Percentiles rank a stretch among this genome's conserved stretches.
Conservation (phyloP, 345 rosid genomes). For the Hirschfeldia incana region DNA sequence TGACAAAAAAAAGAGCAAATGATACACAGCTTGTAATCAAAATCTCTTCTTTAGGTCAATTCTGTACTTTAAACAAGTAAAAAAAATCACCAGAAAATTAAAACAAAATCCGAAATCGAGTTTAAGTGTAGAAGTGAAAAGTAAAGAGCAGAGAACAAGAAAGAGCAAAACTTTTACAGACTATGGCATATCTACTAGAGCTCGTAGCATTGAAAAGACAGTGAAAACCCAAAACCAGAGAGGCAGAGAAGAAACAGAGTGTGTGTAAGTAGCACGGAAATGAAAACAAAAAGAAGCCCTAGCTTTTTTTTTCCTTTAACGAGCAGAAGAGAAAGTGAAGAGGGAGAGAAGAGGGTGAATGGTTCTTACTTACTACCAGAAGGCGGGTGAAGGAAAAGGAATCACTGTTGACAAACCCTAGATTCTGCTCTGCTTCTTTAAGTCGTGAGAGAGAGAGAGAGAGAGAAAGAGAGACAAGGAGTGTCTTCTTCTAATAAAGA, state of each 20-base stretch:
- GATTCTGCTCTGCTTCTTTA: conserved; percentile 27
- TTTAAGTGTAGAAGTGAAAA: neutral
- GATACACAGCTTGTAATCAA: neutral
- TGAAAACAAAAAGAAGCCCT: neutral
- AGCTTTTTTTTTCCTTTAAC: neutral
- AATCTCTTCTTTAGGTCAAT: neutral
- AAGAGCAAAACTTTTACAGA: conserved; percentile 15
- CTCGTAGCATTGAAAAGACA: conserved; percentile 4
- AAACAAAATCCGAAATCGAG: conserved; percentile 7
- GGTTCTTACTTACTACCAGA: conserved; percentile 44
- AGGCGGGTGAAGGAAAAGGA: conserved; percentile 37
- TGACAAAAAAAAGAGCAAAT: neutral
- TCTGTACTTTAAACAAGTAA: neutral
- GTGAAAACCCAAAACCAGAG: conserved; percentile 18
- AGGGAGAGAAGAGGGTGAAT: neutral
- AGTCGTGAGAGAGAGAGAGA: conserved; percentile 31
- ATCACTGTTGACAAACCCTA: conserved; percentile 45
- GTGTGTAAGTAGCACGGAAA: neutral
- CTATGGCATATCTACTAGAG: neutral
- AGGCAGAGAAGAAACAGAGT: conserved; percentile 28
- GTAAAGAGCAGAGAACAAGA: conserved; percentile 11
- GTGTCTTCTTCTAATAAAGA: neutral
- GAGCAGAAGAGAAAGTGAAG: conserved; percentile 8
- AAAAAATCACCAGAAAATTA: neutral
- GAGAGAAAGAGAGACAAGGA: neutral